A percentile compares a stretch with the other conserved stretches of the same genome.
phyloP scores from a whole-genome alignment of 1,284 basidiomycete genomes.

The Cutaneotrichosporon cavernicola region DNA sequence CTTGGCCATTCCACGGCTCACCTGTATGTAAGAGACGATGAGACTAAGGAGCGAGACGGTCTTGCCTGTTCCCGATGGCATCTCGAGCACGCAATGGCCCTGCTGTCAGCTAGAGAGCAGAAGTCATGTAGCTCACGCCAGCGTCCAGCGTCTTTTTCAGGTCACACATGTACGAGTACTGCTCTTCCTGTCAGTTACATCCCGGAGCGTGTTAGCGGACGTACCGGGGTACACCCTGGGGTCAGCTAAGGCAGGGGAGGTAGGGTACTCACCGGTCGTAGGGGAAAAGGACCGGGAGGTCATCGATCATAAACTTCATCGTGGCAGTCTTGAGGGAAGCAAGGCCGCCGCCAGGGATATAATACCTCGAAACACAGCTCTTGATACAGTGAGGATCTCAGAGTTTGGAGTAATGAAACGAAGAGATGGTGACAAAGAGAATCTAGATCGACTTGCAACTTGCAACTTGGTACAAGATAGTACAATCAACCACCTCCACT shows the following conservation, averaged over 20 bases:
- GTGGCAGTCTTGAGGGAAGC: slow-evolving; percentile 17
- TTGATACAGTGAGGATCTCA: neutral
- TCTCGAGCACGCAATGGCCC: slow-evolving; percentile 98
- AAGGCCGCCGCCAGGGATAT: neutral
- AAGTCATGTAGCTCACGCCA: slow-evolving; percentile 53
- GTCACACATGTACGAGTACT: slow-evolving; percentile 99
- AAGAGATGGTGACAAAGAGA: neutral
- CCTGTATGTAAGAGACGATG: slow-evolving; percentile 98
- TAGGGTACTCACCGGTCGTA: slow-evolving; percentile 64
- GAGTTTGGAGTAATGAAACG: neutral
- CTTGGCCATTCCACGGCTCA: slow-evolving; percentile 40
- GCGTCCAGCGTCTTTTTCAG: slow-evolving; percentile 95
- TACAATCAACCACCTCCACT: slow-evolving; percentile 5
- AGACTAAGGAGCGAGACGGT: slow-evolving; percentile 94
- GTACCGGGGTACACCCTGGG: slow-evolving; percentile 41
- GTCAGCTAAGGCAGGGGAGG: slow-evolving; percentile 16
- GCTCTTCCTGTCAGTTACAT: slow-evolving; percentile 60
- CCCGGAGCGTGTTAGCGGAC: neutral
- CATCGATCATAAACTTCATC: slow-evolving; percentile 97
- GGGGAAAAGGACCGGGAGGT: slow-evolving; percentile 84
- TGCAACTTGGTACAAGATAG: neutral
- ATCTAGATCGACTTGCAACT: neutral
- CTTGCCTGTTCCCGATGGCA: slow-evolving; percentile 99
- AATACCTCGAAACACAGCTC: neutral
- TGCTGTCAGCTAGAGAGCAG: slow-evolving; percentile 46